These are phyloP conservation scores for Blastocystis sp. DNA, from an alignment of 352 stramenopile species.

Conservation along the genomic window DNA sequence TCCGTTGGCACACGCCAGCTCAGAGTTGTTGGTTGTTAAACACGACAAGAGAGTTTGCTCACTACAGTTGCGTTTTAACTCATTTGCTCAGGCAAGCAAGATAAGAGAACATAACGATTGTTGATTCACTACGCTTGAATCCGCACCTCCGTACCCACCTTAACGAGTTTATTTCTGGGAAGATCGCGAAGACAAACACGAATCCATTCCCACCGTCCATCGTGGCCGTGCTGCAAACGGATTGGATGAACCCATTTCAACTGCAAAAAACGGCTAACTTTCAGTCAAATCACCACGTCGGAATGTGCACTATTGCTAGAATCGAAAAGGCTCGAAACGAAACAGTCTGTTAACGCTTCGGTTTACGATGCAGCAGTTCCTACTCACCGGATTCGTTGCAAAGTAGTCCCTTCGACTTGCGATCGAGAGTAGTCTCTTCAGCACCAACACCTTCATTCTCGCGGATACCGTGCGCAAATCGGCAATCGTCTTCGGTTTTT, in stretches of 20 bases:
- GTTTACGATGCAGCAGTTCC: neutral
- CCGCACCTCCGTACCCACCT: neutral
- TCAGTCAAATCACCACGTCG: too few relatives aligned
- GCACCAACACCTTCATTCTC: slow-evolving; percentile 49
- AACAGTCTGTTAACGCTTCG: too few relatives aligned
- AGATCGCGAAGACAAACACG: neutral
- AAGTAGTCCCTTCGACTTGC: neutral
- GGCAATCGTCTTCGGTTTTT: slow-evolving; percentile 59
- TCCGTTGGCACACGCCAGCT: too few relatives aligned
- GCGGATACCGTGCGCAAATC: slow-evolving; percentile 24
- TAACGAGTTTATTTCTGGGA: neutral
- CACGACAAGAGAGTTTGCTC: neutral
- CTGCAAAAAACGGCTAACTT: neutral
- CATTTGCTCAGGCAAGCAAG: neutral
- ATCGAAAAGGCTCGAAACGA: too few relatives aligned
- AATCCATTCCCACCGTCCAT: neutral
- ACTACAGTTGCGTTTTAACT: neutral
- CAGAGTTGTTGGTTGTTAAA: neutral
- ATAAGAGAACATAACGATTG: neutral
- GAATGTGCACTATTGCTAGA: too few relatives aligned
- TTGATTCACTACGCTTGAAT: neutral
- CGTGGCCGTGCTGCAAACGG: neutral
- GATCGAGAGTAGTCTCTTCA: slow-evolving; percentile 8
- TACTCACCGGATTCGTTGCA: neutral
- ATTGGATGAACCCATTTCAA: neutral